These are phyloP conservation scores for Dothistroma pini DNA, from an alignment of 2,329 filamentous ascomycete species.

Conservation along the genomic window DNA sequence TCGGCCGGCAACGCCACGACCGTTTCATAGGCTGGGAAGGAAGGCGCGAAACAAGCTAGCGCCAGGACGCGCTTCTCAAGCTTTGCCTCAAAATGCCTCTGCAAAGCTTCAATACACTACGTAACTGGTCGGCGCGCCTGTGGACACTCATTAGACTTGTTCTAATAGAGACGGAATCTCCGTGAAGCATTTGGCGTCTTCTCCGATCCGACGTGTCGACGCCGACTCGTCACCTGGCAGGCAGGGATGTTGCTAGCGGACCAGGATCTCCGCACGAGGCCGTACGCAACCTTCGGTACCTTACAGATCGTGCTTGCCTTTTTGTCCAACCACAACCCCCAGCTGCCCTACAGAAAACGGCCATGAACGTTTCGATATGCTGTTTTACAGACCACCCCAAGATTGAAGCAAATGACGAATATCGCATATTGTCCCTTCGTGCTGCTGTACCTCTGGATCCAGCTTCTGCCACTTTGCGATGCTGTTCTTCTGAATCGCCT, in stretches of 20 bases:
- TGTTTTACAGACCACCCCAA: neutral
- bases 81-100: neutral
- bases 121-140: neutral
- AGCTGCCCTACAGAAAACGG: neutral
- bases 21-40: neutral
- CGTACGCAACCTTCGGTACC: conserved; percentile 10
- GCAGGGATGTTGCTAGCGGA: neutral
- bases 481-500: neutral
- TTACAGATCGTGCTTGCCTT: conserved; percentile 2
- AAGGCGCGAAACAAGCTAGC: neutral
- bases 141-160: neutral
- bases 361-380: neutral
- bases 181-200: neutral
- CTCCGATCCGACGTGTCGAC: neutral
- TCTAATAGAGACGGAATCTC: neutral
- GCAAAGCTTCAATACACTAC: neutral
- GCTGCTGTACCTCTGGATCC: neutral
- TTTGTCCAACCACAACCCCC: conserved; percentile 10
- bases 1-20: neutral
- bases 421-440: neutral
- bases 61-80: neutral
- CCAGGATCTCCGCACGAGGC: neutral
- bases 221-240: neutral
- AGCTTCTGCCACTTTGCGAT: neutral
- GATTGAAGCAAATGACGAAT: neutral